Base-by-base conservation (phyloP, 306 rosid species). In the Abrus pulchellus region DNA sequence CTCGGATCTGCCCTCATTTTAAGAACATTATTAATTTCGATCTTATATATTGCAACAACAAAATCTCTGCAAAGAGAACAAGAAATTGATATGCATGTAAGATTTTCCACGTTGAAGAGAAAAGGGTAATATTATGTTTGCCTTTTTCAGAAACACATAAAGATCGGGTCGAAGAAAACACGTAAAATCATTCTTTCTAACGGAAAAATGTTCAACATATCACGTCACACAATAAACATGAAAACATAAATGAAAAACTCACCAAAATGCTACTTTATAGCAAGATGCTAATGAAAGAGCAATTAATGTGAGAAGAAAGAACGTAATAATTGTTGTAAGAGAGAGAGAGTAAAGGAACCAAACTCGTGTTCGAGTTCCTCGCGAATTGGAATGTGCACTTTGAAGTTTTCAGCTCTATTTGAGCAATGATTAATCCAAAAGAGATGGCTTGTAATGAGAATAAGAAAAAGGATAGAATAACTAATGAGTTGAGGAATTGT, bases 51-150 rank as follows among this genome's bases (percentile, higher is more conserved):
- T 65, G 52, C 68, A 83, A 74, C 75, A 83, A 76, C 55, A 69
- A 4, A 57, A 33, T 41, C 45, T 55, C 97, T 90, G 93, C 88
- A 87, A 75, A 28, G 1, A 74, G 29, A 86, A 56, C 6, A 64
- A 20, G 6, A 77, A 5, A 64, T 36, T 14, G 36, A 66, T 33
- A 72, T 29, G 66, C 65, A 32, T 11, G 71, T 78, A 45, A 59
- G 13, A 36, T 53, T 75, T 36, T 6, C 34, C 40, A 36, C 20
- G 20, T 20, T 20, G 20, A 20, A 36, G 40, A 36, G 4, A 36
- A 36, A 36, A 36, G 40, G 40, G 3, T 36, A 36, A 36, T 36
- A 36, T 2, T 4, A 36, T 36, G 40, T 36, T 36, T 36, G 40
- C 40, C 4, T 36, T 36, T 36, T 36, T 2, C 40, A 36, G 2